Evolutionary conservation across 2,329 filamentous ascomycete species (phyloP), one percentile per base, ranked within the genome.

Genomic region (Ascochyta clinopodiicola): DNA sequence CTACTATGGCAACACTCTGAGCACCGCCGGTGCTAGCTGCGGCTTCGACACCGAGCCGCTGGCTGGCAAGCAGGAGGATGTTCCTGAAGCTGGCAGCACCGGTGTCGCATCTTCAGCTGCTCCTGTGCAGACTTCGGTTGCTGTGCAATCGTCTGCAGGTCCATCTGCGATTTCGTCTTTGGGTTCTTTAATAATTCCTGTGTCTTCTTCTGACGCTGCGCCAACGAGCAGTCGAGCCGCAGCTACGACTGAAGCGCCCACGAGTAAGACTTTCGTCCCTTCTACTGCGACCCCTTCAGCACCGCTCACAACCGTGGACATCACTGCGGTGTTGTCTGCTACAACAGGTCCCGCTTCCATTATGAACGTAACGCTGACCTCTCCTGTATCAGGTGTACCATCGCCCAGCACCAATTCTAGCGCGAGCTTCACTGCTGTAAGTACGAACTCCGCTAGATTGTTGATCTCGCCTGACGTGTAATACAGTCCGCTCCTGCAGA

Each of bases 1-100:
- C 38, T 76, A 76, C 67, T 81, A 82, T 57, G 72, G 79, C 10
- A 63, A 55, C 37, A 69, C 71, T 0, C 60, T 81, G 22, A 69
- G 63, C n/a, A 62, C 43, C 15, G 72, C 68, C 3, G 79, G 60
- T n/a, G 45, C 32, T 5, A 49, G 40, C n/a, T 69, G 67, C 38
- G 63, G 59, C 3, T 42, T 69, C 9, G 45, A 44, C 2, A 68
- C 67, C 1, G 54, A 57, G 44, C 54, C 54, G 15, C 39, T 57
- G 24, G 46, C 57, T 21, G 65, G 68, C 6, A 56, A 62, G 42
- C 65, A 70, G 40, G 45, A 46, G n/a, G 62, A 64, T 49, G 59
- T 64, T 37, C 49, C 56, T 1, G 50, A 47, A 12, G 60, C 63
- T 17, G 57, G 56, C 6, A 57, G 58, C 32, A 48, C 51, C 5